Conservation (phyloP, 2,329 filamentous ascomycete genomes). For the Fusarium sp. region DNA sequence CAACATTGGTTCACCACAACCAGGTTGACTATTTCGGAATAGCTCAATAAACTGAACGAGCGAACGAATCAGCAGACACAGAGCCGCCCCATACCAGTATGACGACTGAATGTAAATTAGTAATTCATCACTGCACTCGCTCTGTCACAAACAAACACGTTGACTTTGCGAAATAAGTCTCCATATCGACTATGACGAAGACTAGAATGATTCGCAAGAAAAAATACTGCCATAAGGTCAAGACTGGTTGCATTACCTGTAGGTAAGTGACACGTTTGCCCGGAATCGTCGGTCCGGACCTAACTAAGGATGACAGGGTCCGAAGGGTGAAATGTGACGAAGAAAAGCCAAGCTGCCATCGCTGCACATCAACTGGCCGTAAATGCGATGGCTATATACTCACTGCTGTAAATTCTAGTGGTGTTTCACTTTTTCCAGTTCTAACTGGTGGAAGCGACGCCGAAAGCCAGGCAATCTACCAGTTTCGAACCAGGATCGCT, state of each 20-base stretch:
- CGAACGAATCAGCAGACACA: rapidly evolving
- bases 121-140: background rate
- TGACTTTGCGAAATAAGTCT: rapidly evolving
- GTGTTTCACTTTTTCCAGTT: background rate
- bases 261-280: background rate
- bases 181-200: background rate
- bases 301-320: background rate
- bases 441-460: background rate
- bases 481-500: constrained; percentile 13
- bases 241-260: background rate
- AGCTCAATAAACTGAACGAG: background rate
- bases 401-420: rapidly evolving
- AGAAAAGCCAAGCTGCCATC: background rate
- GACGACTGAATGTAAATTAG: background rate
- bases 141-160: rapidly evolving
- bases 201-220: rapidly evolving
- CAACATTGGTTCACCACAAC: background rate
- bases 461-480: constrained; percentile 9
- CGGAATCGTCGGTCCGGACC: rapidly evolving
- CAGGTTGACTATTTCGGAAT: background rate
- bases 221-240: background rate
- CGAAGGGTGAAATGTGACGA: constrained; percentile 5
- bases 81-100: rapidly evolving
- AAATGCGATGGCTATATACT: background rate
- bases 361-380: background rate